Evolutionary conservation across 1,284 basidiomycete genomes (phyloP), one percentile per base, ranked within the genome.

Genomic region (Termitomyces sp.): DNA sequence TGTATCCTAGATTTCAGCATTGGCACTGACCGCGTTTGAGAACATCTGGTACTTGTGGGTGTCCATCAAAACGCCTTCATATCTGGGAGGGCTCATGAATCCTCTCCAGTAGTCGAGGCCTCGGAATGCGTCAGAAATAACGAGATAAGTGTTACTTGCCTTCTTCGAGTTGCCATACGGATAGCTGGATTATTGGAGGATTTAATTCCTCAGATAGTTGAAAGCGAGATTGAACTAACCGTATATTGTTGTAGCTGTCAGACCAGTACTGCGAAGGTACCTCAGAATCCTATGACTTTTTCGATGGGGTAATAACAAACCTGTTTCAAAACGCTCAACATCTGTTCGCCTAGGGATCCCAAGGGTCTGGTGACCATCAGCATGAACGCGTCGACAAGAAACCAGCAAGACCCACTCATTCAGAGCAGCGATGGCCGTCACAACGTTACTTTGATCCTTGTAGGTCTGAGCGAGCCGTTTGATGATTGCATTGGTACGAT

Each of bases 111-210:
- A 88, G 52, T 76, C 79, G 28, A 92, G 72, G 30, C 82, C 74
- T 67, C 92, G 84, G 79, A 97, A 77, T 3, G 88, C 92, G 65
- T 97, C 94, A 63, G 91, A 86, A 49, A 96, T 79, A 53, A 92
- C 74, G 16, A 86, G 78, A 18, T 90, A 64, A 1, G 77, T 78
- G 62, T 84, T 79, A 59, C 84, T 83, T 63, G 81, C 66, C 56
- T 77, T 72, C 3, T 21, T 46, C 2, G 74, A 72, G 35, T 73
- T 74, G 57, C 83, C 81, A 57, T 72, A 84, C 0, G 88, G 86
- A 49, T 46, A 37, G 3, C 45, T 46, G 11, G 3, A 41, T 26
- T n/a, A 14, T 26, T 1, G 6, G 3, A 1, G 4, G 24, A 2
- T 13, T 26, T 14, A 26, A 5, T 9, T 3, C n/a, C n/a, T 18